Base-by-base conservation (phyloP, 2,329 filamentous ascomycete genomes). In the Pseudogymnoascus sp. region DNA sequence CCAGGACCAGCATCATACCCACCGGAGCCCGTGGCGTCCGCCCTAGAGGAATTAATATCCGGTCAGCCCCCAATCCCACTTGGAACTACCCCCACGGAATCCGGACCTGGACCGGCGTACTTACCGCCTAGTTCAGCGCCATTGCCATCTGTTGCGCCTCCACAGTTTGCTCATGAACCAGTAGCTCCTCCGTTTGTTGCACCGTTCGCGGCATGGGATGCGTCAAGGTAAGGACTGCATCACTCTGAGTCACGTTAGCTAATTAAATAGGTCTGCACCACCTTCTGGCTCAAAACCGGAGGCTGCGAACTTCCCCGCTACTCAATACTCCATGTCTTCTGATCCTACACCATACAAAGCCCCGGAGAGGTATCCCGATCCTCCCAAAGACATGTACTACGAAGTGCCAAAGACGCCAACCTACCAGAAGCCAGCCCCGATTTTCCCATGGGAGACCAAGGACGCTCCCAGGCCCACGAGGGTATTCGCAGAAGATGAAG, bases 321-420 rank as follows among this genome's bases (percentile, higher is more conserved):
- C 86, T 64, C 86, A 86, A 63, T 98, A 98, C 76, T 82, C 84
- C 64, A 97, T 97, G 88, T 96, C 90, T 64, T 84, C 83, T 64
- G 90, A 93, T 74, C 80, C 82, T 16, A 77, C 85, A 36, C 85
- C 90, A 8, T 98, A 96, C 76, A 83, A 90, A 63, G 85, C 93
- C 34, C 93, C 93, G 16, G 76, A 79, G 65, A 82, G 84, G 62
- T 95, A 96, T 71, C 90, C 93, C 2, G 90, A 91, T 72, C 90
- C 92, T 16, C 92, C 93, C 0, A 89, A 83, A 74, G 84, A 93
- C 72, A 93, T 96, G 90, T 95, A 89, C 82, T 96, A 95, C 73
- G 80, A 93, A 70, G 83, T 96, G 37, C 92, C 92, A 4, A 82
- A 84, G 65, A 79, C 80, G 16, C 85, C 85, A 21, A 81, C 85